Evolutionary conservation across 2,329 filamentous ascomycete genomes (phyloP).

Genomic region (Aureobasidium musti): DNA sequence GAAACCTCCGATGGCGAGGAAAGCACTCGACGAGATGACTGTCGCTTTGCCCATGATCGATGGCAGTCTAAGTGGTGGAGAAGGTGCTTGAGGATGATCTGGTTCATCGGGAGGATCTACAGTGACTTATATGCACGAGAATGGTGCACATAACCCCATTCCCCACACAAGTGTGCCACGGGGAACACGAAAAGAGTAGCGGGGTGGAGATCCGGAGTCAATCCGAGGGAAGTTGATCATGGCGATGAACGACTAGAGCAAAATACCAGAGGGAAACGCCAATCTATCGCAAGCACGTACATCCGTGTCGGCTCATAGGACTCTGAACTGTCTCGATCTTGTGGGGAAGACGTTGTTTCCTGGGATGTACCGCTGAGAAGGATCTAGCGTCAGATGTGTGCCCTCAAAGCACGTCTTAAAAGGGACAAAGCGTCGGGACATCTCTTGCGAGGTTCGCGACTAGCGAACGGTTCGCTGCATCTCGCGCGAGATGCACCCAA

Average conservation of each 20-base stretch:
- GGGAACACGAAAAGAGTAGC: neutral
- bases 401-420: neutral
- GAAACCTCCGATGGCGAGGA: conserved; percentile 33
- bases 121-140: neutral
- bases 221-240: neutral
- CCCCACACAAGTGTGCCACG: neutral
- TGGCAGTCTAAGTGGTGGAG: neutral
- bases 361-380: too few species aligned
- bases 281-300: too few species aligned
- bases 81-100: neutral
- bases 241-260: neutral
- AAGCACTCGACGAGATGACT: conserved; percentile 24
- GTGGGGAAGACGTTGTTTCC: neutral
- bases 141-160: neutral
- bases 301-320: too few species aligned
- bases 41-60: conserved; percentile 29
- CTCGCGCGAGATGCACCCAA: neutral
- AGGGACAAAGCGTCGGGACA: conserved; percentile 16
- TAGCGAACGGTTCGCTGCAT: conserved; percentile 5
- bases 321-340: neutral
- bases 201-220: neutral
- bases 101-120: neutral
- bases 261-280: neutral
- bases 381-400: neutral
- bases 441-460: conserved; percentile 3